Percentiles rank a stretch among this genome's conserved stretches.
These are phyloP conservation scores for Fusarium sp. DNA, from an alignment of 2,329 filamentous ascomycete genomes.

Conservation along the genomic window DNA sequence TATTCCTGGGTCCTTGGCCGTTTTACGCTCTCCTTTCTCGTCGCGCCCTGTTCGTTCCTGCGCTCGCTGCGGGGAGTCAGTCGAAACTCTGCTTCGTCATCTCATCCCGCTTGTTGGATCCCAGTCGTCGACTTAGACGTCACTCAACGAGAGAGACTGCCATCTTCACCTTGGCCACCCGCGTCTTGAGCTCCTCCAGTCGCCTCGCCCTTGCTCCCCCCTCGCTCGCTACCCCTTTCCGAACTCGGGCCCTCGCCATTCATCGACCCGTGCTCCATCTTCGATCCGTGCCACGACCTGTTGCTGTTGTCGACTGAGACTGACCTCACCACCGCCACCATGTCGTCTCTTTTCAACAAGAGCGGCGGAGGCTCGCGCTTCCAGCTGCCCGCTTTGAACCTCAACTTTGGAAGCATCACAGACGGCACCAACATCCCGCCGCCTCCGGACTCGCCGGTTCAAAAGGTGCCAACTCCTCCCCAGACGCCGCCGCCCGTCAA, in stretches of 20 bases:
- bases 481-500: slow-evolving; percentile 48
- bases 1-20: slow-evolving; percentile 29
- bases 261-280: slow-evolving; percentile 20
- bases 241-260: slow-evolving; percentile 17
- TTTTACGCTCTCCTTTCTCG: slow-evolving; percentile 41
- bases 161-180: slow-evolving; percentile 14
- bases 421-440: slow-evolving; percentile 72
- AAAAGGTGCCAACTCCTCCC: slow-evolving; percentile 61
- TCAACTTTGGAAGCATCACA: slow-evolving; percentile 70
- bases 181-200: slow-evolving; percentile 9
- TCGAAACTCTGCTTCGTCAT: slow-evolving; percentile 44
- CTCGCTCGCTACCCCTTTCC: slow-evolving; percentile 21
- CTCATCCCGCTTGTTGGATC: slow-evolving; percentile 34
- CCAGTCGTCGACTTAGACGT: slow-evolving; percentile 24
- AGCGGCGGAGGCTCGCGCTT: slow-evolving; percentile 55
- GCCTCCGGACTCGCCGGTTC: slow-evolving; percentile 65
- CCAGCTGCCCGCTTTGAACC: slow-evolving; percentile 68
- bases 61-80: slow-evolving; percentile 38
- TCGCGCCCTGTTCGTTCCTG: slow-evolving; percentile 39
- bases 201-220: slow-evolving; percentile 1
- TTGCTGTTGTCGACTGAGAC: not conserved
- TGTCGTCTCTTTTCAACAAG: slow-evolving; percentile 50
- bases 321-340: slow-evolving; percentile 28
- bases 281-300: slow-evolving; percentile 29
- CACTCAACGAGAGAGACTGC: not conserved